These are phyloP conservation scores for Pythium folliculosum DNA, from an alignment of 352 stramenopile genomes.

Conservation along the genomic window DNA sequence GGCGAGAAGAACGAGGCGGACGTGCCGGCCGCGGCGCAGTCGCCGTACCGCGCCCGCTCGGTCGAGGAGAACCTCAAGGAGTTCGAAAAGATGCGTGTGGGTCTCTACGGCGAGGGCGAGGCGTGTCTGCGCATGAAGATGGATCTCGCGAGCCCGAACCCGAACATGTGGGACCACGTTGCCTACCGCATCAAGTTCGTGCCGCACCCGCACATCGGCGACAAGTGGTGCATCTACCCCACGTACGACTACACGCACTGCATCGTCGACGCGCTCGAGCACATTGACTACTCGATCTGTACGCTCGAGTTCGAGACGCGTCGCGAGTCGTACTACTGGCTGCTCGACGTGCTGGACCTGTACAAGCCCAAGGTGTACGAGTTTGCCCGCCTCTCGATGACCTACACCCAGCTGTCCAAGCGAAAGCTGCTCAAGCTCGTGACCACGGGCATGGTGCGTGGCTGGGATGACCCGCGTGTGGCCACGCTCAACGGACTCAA, in stretches of 20 bases:
- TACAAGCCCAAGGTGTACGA: slow-evolving; percentile 98
- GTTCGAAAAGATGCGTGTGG: slow-evolving; percentile 98
- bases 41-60: slow-evolving; percentile 90
- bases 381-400: slow-evolving; percentile 96
- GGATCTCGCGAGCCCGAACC: slow-evolving; percentile 97
- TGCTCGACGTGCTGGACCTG: slow-evolving; percentile 96
- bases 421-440: slow-evolving; percentile 98
- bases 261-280: slow-evolving; percentile 96
- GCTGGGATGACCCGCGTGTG: slow-evolving; percentile 97
- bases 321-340: slow-evolving; percentile 99
- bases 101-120: slow-evolving; percentile 84
- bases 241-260: slow-evolving; percentile 99
- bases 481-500: slow-evolving; percentile 95
- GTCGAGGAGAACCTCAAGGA: slow-evolving; percentile 95
- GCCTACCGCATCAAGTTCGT: slow-evolving; percentile 99
- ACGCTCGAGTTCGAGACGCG: slow-evolving; percentile 99
- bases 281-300: slow-evolving; percentile 99
- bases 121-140: slow-evolving; percentile 98
- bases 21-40: slow-evolving; percentile 65
- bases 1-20: slow-evolving; percentile 60
- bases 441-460: slow-evolving; percentile 90
- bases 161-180: slow-evolving; percentile 99
- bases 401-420: slow-evolving; percentile 99
- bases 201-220: slow-evolving; percentile 95
- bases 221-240: slow-evolving; percentile 99